These are phyloP conservation scores for Ophioceras dolichostomum DNA, from an alignment of 2,329 filamentous ascomycete species.

Conservation along the genomic window DNA sequence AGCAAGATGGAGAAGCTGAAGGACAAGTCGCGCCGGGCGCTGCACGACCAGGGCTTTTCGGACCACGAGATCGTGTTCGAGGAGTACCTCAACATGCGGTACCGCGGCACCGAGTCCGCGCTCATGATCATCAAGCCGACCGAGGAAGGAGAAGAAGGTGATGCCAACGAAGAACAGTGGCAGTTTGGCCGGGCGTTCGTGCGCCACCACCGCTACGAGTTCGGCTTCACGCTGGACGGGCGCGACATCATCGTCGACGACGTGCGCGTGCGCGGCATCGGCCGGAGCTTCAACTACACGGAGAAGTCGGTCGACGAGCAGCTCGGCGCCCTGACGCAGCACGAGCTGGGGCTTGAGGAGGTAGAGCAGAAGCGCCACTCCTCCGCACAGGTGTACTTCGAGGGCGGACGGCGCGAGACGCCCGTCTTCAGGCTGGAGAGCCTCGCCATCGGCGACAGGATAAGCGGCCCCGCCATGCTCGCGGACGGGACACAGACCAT, in stretches of 20 bases:
- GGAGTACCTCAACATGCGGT: conserved; percentile 88
- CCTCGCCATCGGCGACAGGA: conserved; percentile 43
- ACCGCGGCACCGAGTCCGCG: conserved; percentile 78
- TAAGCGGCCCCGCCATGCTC: conserved; percentile 54
- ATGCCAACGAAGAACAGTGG: conserved; percentile 27
- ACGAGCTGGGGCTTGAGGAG: conserved; percentile 29
- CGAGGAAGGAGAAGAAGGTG: too few species aligned
- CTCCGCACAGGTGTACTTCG: conserved; percentile 43
- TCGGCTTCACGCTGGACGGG: conserved; percentile 54
- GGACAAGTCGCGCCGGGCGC: conserved; percentile 33
- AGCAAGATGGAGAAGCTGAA: conserved; percentile 70
- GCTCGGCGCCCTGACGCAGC: conserved; percentile 53
- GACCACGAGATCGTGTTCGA: conserved; percentile 68
- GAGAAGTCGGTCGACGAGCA: conserved; percentile 80
- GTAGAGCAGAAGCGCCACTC: conserved; percentile 40
- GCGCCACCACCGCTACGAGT: conserved; percentile 58
- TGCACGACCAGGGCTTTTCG: conserved; percentile 68
- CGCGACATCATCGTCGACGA: conserved; percentile 62
- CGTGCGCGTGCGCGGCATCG: conserved; percentile 56
- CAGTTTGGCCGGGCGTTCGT: conserved; percentile 56
- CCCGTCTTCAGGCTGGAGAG: conserved; percentile 56
- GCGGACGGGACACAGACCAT: conserved; percentile 59
- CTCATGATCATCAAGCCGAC: conserved; percentile 47
- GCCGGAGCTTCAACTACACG: conserved; percentile 47
- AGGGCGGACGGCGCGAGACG: conserved; percentile 34